Evolutionary conservation across 441 rosid genomes (phyloP), one percentile per base, ranked within the genome.

Genomic region (Capsella rubella): DNA sequence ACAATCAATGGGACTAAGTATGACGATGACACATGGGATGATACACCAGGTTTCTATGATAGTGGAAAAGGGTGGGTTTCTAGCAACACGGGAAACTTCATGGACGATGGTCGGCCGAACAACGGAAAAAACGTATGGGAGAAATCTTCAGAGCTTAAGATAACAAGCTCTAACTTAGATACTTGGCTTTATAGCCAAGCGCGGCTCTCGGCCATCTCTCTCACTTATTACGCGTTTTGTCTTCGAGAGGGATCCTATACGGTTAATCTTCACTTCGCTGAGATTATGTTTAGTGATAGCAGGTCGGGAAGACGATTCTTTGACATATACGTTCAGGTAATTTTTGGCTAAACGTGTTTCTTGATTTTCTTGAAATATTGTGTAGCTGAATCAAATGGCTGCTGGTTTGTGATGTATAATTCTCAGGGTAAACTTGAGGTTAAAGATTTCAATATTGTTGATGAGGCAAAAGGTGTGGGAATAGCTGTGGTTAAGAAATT

Each of bases 311-410:
- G 87, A 78, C 79, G 88, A n/a, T 34, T 81, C 55, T 90, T 90
- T 57, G 82, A 90, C 82, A 76, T 86, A 51, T 84, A 85, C 61
- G 45, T 90, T 75, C 92, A 86, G 89, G 95, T 87, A 76, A 37
- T 8, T 11, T 27, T 9, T 21, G 3, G 37, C 21, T 10, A 9
- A 18, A 58, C 37, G 4, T 18, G 47, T 39, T 6, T 18, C 10
- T 8, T 16, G 18, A 59, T 15, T 66, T 56, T 51, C 2, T 45
- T 51, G 32, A 45, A 60, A 35, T n/a, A 39, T 72, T 39, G 46
- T 11, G 47, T 16, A 61, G 43, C 34, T 53, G 6, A 62, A 53
- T 35, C 4, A 70, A 16, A 6, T 46, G 43, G 72, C 1, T 59
- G 53, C 40, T 47, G 32, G 56, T 43, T 65, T 35, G 43, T 67